A percentile compares a stretch with the other conserved stretches of the same genome.
These are phyloP conservation scores for Termitomyces sp. DNA, from an alignment of 768 basidiomycete genomes.

Conservation along the genomic window DNA sequence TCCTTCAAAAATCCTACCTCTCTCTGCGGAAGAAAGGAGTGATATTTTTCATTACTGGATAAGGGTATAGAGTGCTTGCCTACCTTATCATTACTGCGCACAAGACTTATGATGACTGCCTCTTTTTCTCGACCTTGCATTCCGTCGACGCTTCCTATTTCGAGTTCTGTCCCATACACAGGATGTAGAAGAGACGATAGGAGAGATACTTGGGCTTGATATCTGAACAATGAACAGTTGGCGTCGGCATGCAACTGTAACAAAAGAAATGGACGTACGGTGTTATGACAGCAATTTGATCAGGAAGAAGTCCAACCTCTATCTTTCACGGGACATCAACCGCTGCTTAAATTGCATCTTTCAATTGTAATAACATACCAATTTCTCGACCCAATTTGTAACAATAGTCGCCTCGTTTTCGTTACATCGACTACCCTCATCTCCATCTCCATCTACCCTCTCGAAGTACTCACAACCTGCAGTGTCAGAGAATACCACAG, in stretches of 20 bases:
- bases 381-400: slow-evolving; percentile 72
- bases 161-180: slow-evolving; percentile 62
- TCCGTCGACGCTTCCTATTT: slow-evolving; percentile 94
- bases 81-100: slow-evolving; percentile 86
- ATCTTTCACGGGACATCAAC: slow-evolving; percentile 36
- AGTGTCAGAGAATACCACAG: slow-evolving; percentile 93
- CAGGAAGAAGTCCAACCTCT: slow-evolving; percentile 54
- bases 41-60: too few relatives aligned
- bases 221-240: slow-evolving; percentile 41
- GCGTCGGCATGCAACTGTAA: background rate
- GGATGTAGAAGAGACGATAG: slow-evolving; percentile 76
- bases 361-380: slow-evolving; percentile 42
- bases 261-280: slow-evolving; percentile 47
- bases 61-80: slow-evolving; percentile 10
- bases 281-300: slow-evolving; percentile 84
- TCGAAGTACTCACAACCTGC: slow-evolving; percentile 94
- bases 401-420: slow-evolving; percentile 94
- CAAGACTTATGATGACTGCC: slow-evolving; percentile 88
- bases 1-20: slow-evolving; percentile 96
- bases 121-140: slow-evolving; percentile 98
- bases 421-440: slow-evolving; percentile 89
- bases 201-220: slow-evolving; percentile 92
- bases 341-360: background rate
- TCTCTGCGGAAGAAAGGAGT: slow-evolving; percentile 39
- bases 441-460: slow-evolving; percentile 68